Conservation (phyloP, 164 flowering plant species). For the Brasenia schreberi region DNA sequence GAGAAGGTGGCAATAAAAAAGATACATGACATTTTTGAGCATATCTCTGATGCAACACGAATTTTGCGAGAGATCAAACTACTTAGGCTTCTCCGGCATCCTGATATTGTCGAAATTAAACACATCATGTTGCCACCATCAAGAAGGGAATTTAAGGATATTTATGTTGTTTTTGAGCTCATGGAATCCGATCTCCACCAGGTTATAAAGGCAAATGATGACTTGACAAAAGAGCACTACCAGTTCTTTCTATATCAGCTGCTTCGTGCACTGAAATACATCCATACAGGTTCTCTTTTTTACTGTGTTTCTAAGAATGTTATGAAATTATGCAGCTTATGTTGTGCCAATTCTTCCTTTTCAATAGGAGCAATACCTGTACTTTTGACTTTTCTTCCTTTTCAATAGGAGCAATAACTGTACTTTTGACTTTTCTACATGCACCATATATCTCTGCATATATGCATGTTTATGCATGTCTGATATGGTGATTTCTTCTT, state of each 20-base stretch:
- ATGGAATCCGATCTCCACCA: conserved; percentile 97
- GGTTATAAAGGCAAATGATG: conserved; percentile 89
- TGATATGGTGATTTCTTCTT: not conserved
- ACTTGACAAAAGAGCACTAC: conserved; percentile 74
- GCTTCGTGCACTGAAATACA: conserved; percentile 80
- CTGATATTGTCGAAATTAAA: conserved; percentile 87
- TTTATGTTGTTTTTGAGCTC: conserved; percentile 89
- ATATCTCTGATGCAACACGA: conserved; percentile 60
- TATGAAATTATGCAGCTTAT: not conserved
- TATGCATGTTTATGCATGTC: not conserved
- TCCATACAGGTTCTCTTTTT: conserved; percentile 46
- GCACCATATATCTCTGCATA: not conserved
- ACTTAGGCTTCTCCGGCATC: conserved; percentile 78
- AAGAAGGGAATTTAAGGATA: conserved; percentile 73
- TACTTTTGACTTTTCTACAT: no score
- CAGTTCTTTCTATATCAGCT: conserved; percentile 91
- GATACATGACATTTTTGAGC: conserved; percentile 14
- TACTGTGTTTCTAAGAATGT: not conserved
- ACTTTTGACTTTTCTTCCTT: not conserved
- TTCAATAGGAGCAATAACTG: no score
- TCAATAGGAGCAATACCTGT: no score
- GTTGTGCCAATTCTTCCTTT: not conserved
- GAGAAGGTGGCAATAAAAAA: conserved; percentile 16
- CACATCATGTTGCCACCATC: conserved; percentile 92
- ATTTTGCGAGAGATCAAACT: conserved; percentile 91